These are phyloP conservation scores for Bretschneidera sinensis DNA, from an alignment of 345 rosid genomes.

Conservation along the genomic window DNA sequence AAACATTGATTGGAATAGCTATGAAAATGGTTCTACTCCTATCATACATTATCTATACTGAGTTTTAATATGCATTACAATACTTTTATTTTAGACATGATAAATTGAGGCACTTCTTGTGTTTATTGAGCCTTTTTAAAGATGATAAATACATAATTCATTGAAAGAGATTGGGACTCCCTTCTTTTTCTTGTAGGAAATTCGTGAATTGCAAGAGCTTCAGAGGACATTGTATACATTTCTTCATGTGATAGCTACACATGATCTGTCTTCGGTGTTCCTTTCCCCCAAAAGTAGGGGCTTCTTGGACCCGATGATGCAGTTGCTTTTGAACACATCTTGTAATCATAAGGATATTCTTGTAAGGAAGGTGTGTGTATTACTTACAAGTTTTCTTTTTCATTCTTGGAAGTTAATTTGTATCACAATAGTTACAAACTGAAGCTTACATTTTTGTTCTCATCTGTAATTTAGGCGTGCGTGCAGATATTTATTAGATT, in stretches of 20 bases:
- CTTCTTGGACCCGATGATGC: conserved; percentile 60
- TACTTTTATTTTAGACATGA: too few relatives aligned
- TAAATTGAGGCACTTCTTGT: too few relatives aligned
- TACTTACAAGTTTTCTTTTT: conserved; percentile 12
- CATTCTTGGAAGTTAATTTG: not conserved
- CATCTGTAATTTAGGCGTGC: conserved; percentile 49
- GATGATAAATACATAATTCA: too few relatives aligned
- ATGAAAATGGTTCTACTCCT: too few relatives aligned
- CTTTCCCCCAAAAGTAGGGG: conserved; percentile 57
- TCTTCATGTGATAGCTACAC: conserved; percentile 80
- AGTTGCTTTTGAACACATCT: conserved; percentile 55
- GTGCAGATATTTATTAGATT: conserved; percentile 87
- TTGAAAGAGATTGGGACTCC: too few relatives aligned
- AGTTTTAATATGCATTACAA: too few relatives aligned
- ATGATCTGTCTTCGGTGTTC: conserved; percentile 77
- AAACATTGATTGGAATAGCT: too few relatives aligned
- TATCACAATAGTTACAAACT: not conserved
- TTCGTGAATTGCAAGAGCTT: conserved; percentile 83
- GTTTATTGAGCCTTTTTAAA: too few relatives aligned
- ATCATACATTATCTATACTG: too few relatives aligned
- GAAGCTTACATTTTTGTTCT: conserved; percentile 13
- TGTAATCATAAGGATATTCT: conserved; percentile 75
- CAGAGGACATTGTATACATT: conserved; percentile 79
- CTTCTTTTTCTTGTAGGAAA: conserved; percentile 47
- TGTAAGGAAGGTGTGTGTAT: conserved; percentile 62